phyloP scores from a whole-genome alignment of 352 stramenopile genomes.

The Phytophthora aleatoria region DNA sequence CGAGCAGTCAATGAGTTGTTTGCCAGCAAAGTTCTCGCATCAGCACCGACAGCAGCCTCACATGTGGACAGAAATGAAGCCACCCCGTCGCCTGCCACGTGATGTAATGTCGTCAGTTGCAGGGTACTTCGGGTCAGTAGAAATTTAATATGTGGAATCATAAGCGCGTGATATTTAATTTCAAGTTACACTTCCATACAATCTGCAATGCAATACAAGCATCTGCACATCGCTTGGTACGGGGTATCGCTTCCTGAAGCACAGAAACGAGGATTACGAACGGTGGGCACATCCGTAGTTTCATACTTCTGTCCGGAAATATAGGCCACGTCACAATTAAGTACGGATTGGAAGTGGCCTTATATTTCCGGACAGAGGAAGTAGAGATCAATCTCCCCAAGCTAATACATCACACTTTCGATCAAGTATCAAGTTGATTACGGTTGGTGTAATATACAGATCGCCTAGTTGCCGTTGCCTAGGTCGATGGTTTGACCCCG shows the following conservation, averaged over 20 bases:
- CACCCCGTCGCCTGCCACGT: background rate
- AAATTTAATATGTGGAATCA: background rate
- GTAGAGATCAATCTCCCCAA: no score
- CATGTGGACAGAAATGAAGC: background rate
- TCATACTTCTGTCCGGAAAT: no score
- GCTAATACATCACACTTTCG: no score
- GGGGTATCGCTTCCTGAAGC: background rate
- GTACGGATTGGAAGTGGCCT: no score
- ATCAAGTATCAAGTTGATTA: no score
- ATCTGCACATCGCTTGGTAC: background rate
- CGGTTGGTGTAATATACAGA: no score
- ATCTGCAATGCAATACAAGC: background rate
- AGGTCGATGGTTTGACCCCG: no score
- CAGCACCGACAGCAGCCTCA: background rate
- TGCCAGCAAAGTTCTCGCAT: background rate
- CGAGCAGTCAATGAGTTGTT: no score
- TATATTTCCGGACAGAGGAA: no score
- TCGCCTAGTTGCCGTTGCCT: no score
- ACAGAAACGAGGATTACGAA: background rate
- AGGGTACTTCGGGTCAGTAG: background rate
- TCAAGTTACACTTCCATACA: background rate
- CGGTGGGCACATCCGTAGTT: background rate
- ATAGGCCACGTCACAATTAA: no score
- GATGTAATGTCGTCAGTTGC: background rate
- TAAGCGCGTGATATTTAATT: background rate